These are phyloP conservation scores for Herpetomonas samuelpessoai DNA, from an alignment of 208 protist genomes.

Conservation along the genomic window DNA sequence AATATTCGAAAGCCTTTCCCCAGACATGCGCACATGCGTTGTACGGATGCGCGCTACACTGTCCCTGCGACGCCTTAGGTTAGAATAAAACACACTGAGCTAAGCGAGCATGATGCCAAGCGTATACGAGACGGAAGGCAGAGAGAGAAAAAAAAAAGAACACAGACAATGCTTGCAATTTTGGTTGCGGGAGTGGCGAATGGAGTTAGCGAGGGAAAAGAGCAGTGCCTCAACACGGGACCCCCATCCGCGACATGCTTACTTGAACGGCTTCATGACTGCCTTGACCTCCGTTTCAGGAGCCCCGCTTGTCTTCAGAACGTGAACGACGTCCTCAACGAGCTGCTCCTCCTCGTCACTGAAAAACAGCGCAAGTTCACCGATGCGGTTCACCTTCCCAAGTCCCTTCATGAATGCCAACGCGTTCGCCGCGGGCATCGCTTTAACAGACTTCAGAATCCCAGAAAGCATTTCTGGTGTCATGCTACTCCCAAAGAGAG, in stretches of 20 bases:
- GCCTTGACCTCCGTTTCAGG: constrained; percentile 38
- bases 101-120: too few relatives aligned
- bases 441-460: constrained; percentile 43
- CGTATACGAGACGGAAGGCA: too few relatives aligned
- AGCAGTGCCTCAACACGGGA: too few relatives aligned
- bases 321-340: constrained; percentile 46
- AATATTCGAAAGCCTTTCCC: too few relatives aligned
- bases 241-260: too few relatives aligned
- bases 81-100: too few relatives aligned
- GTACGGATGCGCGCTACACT: too few relatives aligned
- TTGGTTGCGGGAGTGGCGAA: too few relatives aligned
- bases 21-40: too few relatives aligned
- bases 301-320: constrained; percentile 41
- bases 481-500: constrained; percentile 86
- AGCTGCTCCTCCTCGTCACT: constrained; percentile 59
- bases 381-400: constrained; percentile 68
- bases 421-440: constrained; percentile 31
- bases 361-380: constrained; percentile 83
- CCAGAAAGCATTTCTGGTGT: constrained; percentile 75
- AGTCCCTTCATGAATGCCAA: constrained; percentile 67
- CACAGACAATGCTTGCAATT: too few relatives aligned
- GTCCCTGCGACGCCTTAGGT: too few relatives aligned
- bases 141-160: neutral
- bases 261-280: constrained; percentile 54
- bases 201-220: too few relatives aligned